Base-by-base conservation (phyloP, 2,329 filamentous ascomycete genomes). In the Periglandula ipomoeae region DNA sequence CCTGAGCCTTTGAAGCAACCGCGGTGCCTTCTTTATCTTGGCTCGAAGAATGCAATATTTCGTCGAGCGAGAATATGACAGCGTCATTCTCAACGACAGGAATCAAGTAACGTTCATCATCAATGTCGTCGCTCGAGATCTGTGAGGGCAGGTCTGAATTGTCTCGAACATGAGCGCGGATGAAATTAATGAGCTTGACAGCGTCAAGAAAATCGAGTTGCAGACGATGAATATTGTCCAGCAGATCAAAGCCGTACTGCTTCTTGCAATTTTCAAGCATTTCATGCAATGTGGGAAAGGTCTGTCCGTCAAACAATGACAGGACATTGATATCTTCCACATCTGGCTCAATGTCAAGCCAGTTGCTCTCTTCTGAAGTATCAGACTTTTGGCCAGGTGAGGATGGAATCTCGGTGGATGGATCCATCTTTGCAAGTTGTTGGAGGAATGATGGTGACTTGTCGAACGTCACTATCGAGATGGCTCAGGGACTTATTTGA, bases 21-120 rank as follows among this genome's bases (percentile, higher is more conserved):
- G n/a, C n/a, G n/a, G n/a, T n/a, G n/a, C n/a, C n/a, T n/a, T 72
- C 65, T 34, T 72, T 68, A 9, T 76, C 73, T 17, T 53, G 50
- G 39, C 72, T 70, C 19, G 17, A 22, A 22, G 46, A 44, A 46
- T 65, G 63, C 11, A 95, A 72, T 11, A 70, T 55, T 53, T 96
- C 93, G 54, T 95, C 91, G 19, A 98, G 73, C 49, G 80, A 87
- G 62, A 94, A 89, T 27, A 98, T 79, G 47, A 97, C 72, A 4
- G 90, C 87, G 63, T 98, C 93, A 56, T 96, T 89, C 50, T 93
- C 84, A 7, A 98, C 69, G 4, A 89, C 83, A 0, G 93, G 93
- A 61, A 86, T 85, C 50, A 98, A 73, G 61, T 83, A 94, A 55
- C 78, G 75, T 54, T 97, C 91, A 52, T 89, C 80, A n/a, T 81